Evolutionary conservation across 495 filamentous ascomycete genomes (phyloP).

Genomic region (Podospora conica): DNA sequence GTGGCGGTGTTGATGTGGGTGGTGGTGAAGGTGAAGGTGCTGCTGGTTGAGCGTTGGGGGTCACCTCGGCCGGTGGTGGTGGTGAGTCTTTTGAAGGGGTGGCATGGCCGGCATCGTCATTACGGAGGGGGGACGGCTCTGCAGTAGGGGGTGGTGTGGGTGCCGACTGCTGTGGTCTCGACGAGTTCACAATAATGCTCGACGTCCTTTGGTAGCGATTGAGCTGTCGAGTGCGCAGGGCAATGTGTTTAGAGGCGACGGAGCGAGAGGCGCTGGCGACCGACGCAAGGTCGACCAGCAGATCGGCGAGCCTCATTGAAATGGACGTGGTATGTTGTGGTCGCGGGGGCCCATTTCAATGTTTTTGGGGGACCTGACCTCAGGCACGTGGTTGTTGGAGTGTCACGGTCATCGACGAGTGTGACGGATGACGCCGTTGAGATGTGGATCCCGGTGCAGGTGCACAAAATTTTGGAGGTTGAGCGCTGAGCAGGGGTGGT

Average conservation of each 20-base stretch:
- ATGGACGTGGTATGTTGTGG: neutral
- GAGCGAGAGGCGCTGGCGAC: slow-evolving; percentile 70
- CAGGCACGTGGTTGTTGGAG: neutral
- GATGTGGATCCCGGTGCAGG: neutral
- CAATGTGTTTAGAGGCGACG: slow-evolving; percentile 73
- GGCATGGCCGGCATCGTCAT: neutral
- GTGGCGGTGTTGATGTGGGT: neutral
- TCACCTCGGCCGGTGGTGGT: neutral
- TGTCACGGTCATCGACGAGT: neutral
- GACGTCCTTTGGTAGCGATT: slow-evolving; percentile 74
- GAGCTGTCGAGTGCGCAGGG: slow-evolving; percentile 68
- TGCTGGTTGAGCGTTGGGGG: no score
- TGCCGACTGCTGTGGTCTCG: neutral
- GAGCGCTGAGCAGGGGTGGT: neutral
- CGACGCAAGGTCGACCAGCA: slow-evolving; percentile 71
- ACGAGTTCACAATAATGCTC: slow-evolving; percentile 53
- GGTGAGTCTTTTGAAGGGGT: neutral
- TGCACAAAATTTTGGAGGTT: slow-evolving; percentile 1
- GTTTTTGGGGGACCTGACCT: neutral
- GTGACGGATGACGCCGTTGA: neutral
- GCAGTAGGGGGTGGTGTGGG: neutral
- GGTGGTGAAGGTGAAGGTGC: neutral
- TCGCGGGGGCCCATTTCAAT: neutral
- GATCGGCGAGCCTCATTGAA: slow-evolving; percentile 42
- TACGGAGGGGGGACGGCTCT: neutral